Evolutionary conservation across 2,329 filamentous ascomycete genomes (phyloP).

Genomic region (Teratosphaeria epicoccoides): DNA sequence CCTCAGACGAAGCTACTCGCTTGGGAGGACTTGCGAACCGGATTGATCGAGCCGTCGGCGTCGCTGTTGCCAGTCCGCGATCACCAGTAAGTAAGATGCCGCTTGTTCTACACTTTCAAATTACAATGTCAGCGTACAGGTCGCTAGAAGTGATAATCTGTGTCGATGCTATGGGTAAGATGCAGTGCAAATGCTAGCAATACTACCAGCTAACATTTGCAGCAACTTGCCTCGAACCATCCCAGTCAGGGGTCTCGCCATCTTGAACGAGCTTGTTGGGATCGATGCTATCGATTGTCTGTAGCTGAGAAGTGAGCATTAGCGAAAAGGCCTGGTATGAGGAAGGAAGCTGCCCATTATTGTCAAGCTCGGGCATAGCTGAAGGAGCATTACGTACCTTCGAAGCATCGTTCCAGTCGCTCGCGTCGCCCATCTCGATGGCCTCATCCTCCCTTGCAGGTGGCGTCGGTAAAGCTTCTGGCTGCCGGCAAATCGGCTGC

Average conservation of each 20-base stretch:
- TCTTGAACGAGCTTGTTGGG: not conserved
- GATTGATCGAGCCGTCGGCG: not conserved
- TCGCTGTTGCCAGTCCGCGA: not conserved
- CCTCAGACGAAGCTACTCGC: not conserved
- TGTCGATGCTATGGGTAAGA: not conserved
- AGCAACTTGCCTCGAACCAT: not conserved
- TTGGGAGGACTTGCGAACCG: not conserved
- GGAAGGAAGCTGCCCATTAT: too few relatives aligned
- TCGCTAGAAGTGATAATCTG: not conserved
- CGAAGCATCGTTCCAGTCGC: not conserved
- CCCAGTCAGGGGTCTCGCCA: not conserved
- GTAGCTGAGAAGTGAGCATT: not conserved
- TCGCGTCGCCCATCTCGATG: conserved; percentile 3
- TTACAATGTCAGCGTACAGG: not conserved
- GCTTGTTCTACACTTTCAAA: not conserved
- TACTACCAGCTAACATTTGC: not conserved
- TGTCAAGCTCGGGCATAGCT: not conserved
- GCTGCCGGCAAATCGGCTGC: conserved; percentile 30
- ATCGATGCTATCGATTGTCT: not conserved
- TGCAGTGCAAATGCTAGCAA: not conserved
- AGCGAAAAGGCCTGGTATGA: not conserved
- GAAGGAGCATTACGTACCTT: not conserved
- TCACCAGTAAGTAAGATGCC: not conserved
- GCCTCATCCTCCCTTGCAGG: not conserved
- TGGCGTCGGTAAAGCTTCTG: conserved; percentile 8